Conservation (phyloP, 306 rosid species). For the Lathyrus aphaca region DNA sequence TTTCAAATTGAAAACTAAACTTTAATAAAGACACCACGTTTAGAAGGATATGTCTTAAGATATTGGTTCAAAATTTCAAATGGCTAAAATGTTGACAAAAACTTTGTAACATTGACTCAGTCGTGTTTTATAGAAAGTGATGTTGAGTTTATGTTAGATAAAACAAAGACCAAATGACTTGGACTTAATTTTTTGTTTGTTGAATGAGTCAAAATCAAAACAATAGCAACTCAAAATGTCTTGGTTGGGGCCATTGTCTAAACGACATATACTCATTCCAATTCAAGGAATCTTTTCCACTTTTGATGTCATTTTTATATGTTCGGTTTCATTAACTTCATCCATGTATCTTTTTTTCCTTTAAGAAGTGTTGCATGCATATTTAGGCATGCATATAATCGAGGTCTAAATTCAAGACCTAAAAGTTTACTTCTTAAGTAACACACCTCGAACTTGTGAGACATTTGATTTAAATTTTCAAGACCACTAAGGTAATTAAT, state of each 20-base stretch:
- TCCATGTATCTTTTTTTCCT: conserved; percentile 9
- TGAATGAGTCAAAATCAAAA: conserved; percentile 54
- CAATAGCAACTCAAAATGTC: conserved; percentile 40
- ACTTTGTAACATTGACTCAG: conserved; percentile 37
- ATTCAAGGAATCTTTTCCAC: conserved; percentile 42
- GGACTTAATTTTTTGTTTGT: conserved; percentile 29
- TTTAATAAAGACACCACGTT: conserved; percentile 31
- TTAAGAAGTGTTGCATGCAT: conserved; percentile 36
- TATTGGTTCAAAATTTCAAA: conserved; percentile 33
- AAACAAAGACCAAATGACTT: conserved; percentile 41
- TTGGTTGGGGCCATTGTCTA: conserved; percentile 46
- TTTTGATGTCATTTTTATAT: conserved; percentile 41
- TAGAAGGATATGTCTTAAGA: conserved; percentile 32
- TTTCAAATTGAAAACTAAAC: conserved; percentile 19
- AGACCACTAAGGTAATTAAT: neutral
- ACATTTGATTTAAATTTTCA: conserved; percentile 8
- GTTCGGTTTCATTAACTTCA: conserved; percentile 26
- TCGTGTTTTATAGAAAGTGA: conserved; percentile 35
- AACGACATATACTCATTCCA: conserved; percentile 46
- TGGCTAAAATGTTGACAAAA: conserved; percentile 24
- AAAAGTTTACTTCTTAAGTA: conserved; percentile 33
- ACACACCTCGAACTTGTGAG: conserved; percentile 19
- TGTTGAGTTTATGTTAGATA: conserved; percentile 48
- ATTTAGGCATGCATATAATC: conserved; percentile 37
- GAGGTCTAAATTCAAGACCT: conserved; percentile 43